phyloP scores from a whole-genome alignment of 495 filamentous ascomycete genomes.

The Aspergillus nidulans region DNA sequence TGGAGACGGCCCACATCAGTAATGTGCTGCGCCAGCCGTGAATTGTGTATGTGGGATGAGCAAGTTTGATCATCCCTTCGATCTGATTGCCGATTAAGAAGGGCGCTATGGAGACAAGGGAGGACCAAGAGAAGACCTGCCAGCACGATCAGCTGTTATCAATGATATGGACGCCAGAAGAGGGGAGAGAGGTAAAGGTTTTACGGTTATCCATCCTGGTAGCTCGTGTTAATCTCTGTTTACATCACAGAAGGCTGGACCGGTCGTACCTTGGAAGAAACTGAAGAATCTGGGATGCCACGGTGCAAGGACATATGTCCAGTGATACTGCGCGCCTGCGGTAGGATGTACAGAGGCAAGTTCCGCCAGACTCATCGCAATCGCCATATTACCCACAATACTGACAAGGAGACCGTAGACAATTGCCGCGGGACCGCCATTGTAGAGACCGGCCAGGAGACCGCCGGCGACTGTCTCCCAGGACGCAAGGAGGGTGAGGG shows the following conservation, averaged over 20 bases:
- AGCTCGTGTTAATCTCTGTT: neutral
- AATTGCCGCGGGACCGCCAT: constrained; percentile 28
- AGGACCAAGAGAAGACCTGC: constrained; percentile 33
- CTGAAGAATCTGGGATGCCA: constrained; percentile 33
- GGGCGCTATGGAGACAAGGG: constrained; percentile 40
- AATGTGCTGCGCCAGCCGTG: constrained; percentile 46
- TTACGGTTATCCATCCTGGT: constrained; percentile 32
- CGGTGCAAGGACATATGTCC: constrained; percentile 42
- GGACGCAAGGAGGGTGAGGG: constrained; percentile 29
- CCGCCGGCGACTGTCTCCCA: constrained; percentile 31
- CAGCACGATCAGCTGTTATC: constrained; percentile 31
- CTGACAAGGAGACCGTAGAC: constrained; percentile 29
- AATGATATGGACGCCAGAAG: no score
- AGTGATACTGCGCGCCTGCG: constrained; percentile 44
- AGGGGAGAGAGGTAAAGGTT: neutral
- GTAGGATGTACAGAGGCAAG: constrained; percentile 36
- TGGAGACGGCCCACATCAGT: constrained; percentile 42
- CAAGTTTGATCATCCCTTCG: constrained; percentile 42
- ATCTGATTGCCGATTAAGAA: constrained; percentile 50
- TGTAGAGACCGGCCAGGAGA: constrained; percentile 25
- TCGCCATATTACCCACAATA: constrained; percentile 22
- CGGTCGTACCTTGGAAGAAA: constrained; percentile 40
- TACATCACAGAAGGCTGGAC: constrained; percentile 11
- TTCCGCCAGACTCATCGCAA: constrained; percentile 28
- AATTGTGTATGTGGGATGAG: constrained; percentile 35